Conservation (phyloP, 1,139 yeast species). For the Protomyces pachydermus region DNA sequence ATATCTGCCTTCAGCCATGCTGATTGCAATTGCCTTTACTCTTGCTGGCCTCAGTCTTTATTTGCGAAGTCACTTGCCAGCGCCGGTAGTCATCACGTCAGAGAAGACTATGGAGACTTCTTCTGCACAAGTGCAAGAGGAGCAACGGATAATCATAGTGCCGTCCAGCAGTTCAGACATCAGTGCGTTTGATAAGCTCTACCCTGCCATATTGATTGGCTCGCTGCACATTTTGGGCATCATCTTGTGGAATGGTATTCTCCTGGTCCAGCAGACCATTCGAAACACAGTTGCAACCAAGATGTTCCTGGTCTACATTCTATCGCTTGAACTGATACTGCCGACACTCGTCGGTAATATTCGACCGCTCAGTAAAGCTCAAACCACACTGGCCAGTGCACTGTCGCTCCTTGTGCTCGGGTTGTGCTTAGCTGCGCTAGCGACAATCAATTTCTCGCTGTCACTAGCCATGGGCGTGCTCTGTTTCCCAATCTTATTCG, state of each 20-base stretch:
- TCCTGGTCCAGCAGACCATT: slow-evolving; percentile 3
- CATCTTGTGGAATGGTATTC: slow-evolving; percentile 21
- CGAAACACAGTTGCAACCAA: not conserved
- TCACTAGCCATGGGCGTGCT: slow-evolving; percentile 65
- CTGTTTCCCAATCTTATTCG: slow-evolving; percentile 66
- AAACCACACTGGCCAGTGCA: slow-evolving; percentile 13
- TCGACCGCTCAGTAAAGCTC: slow-evolving; percentile 18
- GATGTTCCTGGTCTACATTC: not conserved
- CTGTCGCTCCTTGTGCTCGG: slow-evolving; percentile 43
- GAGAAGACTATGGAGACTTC: not conserved
- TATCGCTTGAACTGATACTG: slow-evolving; percentile 6
- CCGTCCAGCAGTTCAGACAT: too few relatives aligned
- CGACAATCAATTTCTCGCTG: slow-evolving; percentile 79
- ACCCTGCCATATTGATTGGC: slow-evolving; percentile 8
- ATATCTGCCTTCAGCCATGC: slow-evolving; percentile 79
- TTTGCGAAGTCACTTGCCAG: slow-evolving; percentile 45
- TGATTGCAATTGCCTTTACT: slow-evolving; percentile 66
- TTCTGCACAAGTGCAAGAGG: not conserved
- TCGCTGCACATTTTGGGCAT: slow-evolving; percentile 8
- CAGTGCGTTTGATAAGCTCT: not conserved
- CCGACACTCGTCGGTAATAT: slow-evolving; percentile 8
- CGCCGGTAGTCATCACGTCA: slow-evolving; percentile 36
- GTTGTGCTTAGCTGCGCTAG: slow-evolving; percentile 62
- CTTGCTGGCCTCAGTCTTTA: slow-evolving; percentile 56
- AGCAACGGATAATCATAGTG: not conserved